These are phyloP conservation scores for Colletotrichum melonis DNA, from an alignment of 2,329 filamentous ascomycete species.

Conservation along the genomic window DNA sequence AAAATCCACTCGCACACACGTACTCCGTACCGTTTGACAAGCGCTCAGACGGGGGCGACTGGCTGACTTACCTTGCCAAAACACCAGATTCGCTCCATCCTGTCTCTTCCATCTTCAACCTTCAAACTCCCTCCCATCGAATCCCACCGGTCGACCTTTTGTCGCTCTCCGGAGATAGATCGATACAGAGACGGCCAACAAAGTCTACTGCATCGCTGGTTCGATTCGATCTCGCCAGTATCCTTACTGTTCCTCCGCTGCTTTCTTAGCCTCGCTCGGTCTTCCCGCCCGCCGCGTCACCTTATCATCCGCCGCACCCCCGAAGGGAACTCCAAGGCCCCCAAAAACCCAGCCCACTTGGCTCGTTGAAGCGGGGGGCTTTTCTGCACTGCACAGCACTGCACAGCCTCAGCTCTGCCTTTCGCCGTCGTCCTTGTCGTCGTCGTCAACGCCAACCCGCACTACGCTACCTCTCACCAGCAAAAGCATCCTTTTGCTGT, in stretches of 20 bases:
- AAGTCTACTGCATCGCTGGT: conserved; percentile 20
- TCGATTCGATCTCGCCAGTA: conserved; percentile 14
- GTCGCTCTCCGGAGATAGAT: background rate
- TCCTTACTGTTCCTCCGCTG: conserved; percentile 2
- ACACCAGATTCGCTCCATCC: conserved; percentile 28
- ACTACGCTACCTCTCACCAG: conserved; percentile 21
- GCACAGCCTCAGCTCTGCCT: conserved; percentile 39
- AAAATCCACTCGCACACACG: conserved; percentile 29
- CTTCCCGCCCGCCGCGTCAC: conserved; percentile 37
- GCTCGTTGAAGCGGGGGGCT: conserved; percentile 37
- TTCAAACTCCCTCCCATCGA: background rate
- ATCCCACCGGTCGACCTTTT: conserved; percentile 12
- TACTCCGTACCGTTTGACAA: conserved; percentile 31
- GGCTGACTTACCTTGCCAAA: conserved; percentile 31
- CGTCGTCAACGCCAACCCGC: conserved; percentile 33
- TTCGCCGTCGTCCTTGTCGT: conserved; percentile 28
- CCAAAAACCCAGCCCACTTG: conserved; percentile 38
- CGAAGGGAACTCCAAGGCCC: conserved; percentile 27
- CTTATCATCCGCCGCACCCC: conserved; percentile 32
- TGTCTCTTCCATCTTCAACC: conserved; percentile 26
- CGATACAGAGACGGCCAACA: background rate
- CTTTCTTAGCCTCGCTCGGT: conserved; percentile 22
- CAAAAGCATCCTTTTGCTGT: conserved; percentile 11
- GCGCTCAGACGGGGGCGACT: conserved; percentile 30
- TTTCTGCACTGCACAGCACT: conserved; percentile 31